phyloP scores from a whole-genome alignment of 2,329 filamentous ascomycete species.

The Xylaria sp. region DNA sequence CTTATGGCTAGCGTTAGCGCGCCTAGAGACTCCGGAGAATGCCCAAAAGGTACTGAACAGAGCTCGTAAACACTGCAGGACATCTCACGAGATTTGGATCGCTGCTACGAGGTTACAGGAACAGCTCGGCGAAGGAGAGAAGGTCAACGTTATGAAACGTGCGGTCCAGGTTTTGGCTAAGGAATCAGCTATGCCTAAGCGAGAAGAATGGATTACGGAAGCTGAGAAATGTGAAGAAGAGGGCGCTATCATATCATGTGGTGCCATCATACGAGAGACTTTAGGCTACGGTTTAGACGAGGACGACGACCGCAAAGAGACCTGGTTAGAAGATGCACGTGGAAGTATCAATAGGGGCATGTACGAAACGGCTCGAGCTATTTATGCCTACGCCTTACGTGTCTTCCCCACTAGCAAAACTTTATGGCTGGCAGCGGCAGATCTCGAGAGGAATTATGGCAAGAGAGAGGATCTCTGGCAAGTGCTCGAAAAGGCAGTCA shows the following conservation, averaged over 20 bases:
- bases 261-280: slow-evolving; percentile 89
- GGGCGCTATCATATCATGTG: slow-evolving; percentile 83
- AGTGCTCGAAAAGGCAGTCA: slow-evolving; percentile 89
- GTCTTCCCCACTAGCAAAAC: slow-evolving; percentile 88
- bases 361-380: slow-evolving; percentile 90
- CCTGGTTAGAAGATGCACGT: slow-evolving; percentile 94
- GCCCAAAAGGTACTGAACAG: slow-evolving; percentile 95
- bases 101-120: slow-evolving; percentile 91
- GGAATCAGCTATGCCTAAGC: slow-evolving; percentile 94
- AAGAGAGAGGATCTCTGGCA: slow-evolving; percentile 81
- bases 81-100: slow-evolving; percentile 96
- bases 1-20: slow-evolving; percentile 91
- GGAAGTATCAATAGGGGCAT: slow-evolving; percentile 78
- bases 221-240: slow-evolving; percentile 95
- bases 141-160: slow-evolving; percentile 92
- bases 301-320: slow-evolving; percentile 93
- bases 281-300: slow-evolving; percentile 93
- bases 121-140: slow-evolving; percentile 77
- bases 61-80: slow-evolving; percentile 90
- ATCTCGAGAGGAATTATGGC: slow-evolving; percentile 89
- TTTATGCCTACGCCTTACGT: slow-evolving; percentile 88
- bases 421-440: slow-evolving; percentile 88
- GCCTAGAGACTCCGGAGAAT: slow-evolving; percentile 86
- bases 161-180: slow-evolving; percentile 86
- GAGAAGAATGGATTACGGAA: slow-evolving; percentile 95